Evolutionary conservation across 805 yeast genomes (phyloP).

Genomic region (Maudiozyma turicensis): DNA sequence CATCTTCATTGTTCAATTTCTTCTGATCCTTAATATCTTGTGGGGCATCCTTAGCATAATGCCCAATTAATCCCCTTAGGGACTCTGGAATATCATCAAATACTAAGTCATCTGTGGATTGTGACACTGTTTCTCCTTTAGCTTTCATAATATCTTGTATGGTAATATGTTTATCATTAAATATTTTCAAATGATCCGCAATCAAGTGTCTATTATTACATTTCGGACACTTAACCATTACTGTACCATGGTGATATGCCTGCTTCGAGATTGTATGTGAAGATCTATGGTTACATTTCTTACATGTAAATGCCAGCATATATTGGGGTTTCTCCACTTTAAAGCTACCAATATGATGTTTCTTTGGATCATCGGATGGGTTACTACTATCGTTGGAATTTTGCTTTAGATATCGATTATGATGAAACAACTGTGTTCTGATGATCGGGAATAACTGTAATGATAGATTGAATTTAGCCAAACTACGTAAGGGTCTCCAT

Average conservation of each 20-base stretch:
- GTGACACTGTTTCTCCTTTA: constrained; percentile 66
- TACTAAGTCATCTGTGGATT: constrained; percentile 55
- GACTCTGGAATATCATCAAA: constrained; percentile 32
- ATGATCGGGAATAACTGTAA: not conserved
- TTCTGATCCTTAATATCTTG: constrained; percentile 21
- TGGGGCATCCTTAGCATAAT: constrained; percentile 62
- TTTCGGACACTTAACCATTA: constrained; percentile 83
- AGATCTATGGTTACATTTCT: constrained; percentile 72
- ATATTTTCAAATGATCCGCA: constrained; percentile 79
- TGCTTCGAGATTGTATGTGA: constrained; percentile 89
- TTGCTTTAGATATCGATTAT: not conserved
- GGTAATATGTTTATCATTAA: constrained; percentile 65
- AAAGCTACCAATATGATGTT: constrained; percentile 15
- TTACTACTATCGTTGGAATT: not conserved
- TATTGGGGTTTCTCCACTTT: constrained; percentile 68
- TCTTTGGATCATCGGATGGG: not conserved
- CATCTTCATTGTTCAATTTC: constrained; percentile 13
- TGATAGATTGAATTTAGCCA: too few relatives aligned
- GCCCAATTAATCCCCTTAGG: constrained; percentile 38
- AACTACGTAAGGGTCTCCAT: too few relatives aligned
- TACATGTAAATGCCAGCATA: constrained; percentile 89
- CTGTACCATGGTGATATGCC: constrained; percentile 80
- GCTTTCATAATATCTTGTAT: constrained; percentile 67
- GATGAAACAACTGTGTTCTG: not conserved
- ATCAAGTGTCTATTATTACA: constrained; percentile 82